Evolutionary conservation across 2,329 filamentous ascomycete genomes (phyloP), one percentile per base, ranked within the genome.

Genomic region (Sclerotinia glacialis): DNA sequence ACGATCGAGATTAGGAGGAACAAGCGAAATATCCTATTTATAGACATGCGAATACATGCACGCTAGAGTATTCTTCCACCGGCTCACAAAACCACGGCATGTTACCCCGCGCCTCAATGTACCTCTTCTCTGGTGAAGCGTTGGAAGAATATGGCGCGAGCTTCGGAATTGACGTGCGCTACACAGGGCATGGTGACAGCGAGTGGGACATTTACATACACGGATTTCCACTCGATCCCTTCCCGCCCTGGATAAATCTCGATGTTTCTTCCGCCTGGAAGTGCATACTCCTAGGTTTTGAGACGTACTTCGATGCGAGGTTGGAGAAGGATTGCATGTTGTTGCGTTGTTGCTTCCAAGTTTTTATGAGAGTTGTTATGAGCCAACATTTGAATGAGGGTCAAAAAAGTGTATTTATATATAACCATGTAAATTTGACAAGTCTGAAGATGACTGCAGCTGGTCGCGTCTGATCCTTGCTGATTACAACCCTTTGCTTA

Each of bases 201-300:
- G 46, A 60, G 56, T 31, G 34, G 56, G 44, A 26, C 58, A 61
- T 28, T 34, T 12, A 21, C 58, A 28, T 49, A 28, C 28, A 34
- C 58, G 16, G 18, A 28, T 37, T 23, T 49, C 23, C 58, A 61
- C 7, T 18, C 28, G 16, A 61, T 61, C 8, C 37, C 44, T 37
- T 18, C 14, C 28, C 12, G 5, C 11, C 2, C 9, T 11, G 58
- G 44, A 18, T 61, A 26, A 6, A 61, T 47, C 58, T 61, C 58
- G 31, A 61, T 31, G n/a, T 61, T 37, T 34, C 44, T 58, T 18
- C 37, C 54, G 2, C 54, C 54, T 23, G 56, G 56, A 60, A 60
- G 28, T 34, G 40, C 12, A 34, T 46, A n/a, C 26, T 46, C 44
- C 42, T 42, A 47, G 16, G 47, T 60, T 34, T 49, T 37, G 23